Evolutionary conservation across 805 yeast species (phyloP), one percentile per base, ranked within the genome.

Genomic region (Starmerella lactis-condensi): DNA sequence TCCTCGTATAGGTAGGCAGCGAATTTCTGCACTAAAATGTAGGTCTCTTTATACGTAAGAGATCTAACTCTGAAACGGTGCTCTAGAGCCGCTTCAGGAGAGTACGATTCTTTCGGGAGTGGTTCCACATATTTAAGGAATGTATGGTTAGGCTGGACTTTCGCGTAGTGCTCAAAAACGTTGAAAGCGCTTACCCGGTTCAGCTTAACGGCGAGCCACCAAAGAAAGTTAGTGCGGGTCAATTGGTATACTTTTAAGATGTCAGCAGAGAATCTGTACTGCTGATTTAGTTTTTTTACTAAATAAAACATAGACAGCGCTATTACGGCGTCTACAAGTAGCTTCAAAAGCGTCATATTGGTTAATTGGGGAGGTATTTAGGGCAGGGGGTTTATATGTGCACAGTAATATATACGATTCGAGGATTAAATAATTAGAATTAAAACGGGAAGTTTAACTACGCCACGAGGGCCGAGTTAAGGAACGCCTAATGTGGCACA

Each of bases 51-150:
- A 51, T 76, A 83, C 0, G 92, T 76, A 48, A 58, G 75, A 9
- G 52, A 45, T 45, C 78, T 82, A 26, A 77, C 41, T 8, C 51
- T 51, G 48, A 74, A 83, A 32, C 64, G 68, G 22, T 69, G 76
- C 41, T 60, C 62, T 27, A 40, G 30, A 4, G 39, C 34, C 20
- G 11, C 13, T 23, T 14, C 28, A 4, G 28, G 12, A 6, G 26
- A n/a, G 3, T 45, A 47, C 9, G 44, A 32, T 5, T 48, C 52
- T 13, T 40, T 38, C 34, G 62, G 38, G 29, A 60, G 52, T 1
- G 69, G 69, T 40, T 68, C 58, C 5, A 75, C 64, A 46, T 71
- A 82, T 2, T 67, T 57, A n/a, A 83, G 48, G 1, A 85, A 91
- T 12, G 53, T 46, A 23, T 60, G 60, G 39, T 69, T 51, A 4